Evolutionary conservation across 129 eudicot genomes (phyloP), one percentile per base, ranked within the genome.

Genomic region (Flaveria linearis): DNA sequence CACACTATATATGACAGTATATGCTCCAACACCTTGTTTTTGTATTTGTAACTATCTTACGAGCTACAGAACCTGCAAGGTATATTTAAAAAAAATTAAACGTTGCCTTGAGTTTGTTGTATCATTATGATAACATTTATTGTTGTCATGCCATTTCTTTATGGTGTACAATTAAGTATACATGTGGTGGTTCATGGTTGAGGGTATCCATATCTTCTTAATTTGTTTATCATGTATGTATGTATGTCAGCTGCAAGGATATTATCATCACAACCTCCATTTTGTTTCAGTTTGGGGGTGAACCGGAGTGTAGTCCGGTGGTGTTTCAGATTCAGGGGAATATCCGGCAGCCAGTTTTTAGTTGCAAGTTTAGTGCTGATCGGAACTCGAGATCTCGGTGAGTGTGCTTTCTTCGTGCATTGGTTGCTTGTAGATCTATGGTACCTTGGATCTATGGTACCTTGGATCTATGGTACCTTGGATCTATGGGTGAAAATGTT

Each of bases 261-360:
- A 13, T 45, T 22, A 67, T 46, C 50, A 76, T 82, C 69, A 76
- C 68, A 7, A 67, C 55, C 45, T 67, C 23, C 69, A 43, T 74
- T 13, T 20, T n/a, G n/a, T n/a, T n/a, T n/a, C 68, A 10, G 39
- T 15, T 91, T 72, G 93, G 86, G 68, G 97, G 97, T 6, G 91
- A 82, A 68, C 97, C 97, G 62, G 93, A 82, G 52, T 90, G 93
- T 65, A 88, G 91, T 63, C 93, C 91, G 8, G 91, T 88, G 65
- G 93, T 93, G 33, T 93, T 83, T 47, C 98, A 93, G 83, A 88
- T 93, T 56, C 97, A 91, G 77, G 98, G 90, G 85, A 93, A 86
- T 57, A 93, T 93, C 1, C 76, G 97, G 56, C 98, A 93, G 73
- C 98, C 98, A 82, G 96, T 93, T 81, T 93, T 93, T 55, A 93